A percentile compares a stretch with the other conserved stretches of the same genome.
Conservation (phyloP, 2,329 filamentous ascomycete genomes). For the Colletotrichum australisinense region DNA sequence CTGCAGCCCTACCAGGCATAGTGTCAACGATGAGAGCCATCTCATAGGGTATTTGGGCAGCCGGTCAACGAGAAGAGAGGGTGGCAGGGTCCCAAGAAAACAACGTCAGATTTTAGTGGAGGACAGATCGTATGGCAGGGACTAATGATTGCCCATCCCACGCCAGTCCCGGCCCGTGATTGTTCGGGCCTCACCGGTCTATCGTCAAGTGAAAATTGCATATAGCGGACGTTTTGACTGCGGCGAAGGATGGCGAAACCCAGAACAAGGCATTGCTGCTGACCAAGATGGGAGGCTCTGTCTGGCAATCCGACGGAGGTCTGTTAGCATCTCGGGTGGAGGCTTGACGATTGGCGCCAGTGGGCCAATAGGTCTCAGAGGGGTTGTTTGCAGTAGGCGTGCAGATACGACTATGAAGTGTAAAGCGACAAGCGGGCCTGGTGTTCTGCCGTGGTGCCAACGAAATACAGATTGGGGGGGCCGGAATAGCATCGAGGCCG, state of each 20-base stretch:
- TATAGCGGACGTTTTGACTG: neutral
- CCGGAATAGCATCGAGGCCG: neutral
- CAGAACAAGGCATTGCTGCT: constrained; percentile 8
- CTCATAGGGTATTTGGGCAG: neutral
- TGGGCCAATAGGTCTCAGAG: neutral
- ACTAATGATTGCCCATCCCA: neutral
- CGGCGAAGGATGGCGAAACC: constrained; percentile 6
- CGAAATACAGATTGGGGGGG: neutral
- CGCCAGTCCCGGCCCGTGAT: constrained; percentile 6
- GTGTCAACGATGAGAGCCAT: neutral
- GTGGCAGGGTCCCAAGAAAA: constrained; percentile 12
- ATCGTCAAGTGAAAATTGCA: neutral
- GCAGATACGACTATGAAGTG: neutral
- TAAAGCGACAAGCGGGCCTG: neutral
- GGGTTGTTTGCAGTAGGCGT: neutral
- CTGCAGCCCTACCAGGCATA: constrained; percentile 27
- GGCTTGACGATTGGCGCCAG: neutral
- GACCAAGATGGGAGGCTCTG: neutral
- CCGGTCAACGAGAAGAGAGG: neutral
- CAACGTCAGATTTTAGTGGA: constrained; percentile 34
- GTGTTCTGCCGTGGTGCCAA: neutral
- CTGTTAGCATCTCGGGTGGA: neutral
- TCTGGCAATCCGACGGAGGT: neutral
- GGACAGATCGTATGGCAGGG: constrained; percentile 17
- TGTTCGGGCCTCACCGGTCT: neutral